Base-by-base conservation (phyloP, 2,329 filamentous ascomycete genomes). In the Akanthomyces lecanii region DNA sequence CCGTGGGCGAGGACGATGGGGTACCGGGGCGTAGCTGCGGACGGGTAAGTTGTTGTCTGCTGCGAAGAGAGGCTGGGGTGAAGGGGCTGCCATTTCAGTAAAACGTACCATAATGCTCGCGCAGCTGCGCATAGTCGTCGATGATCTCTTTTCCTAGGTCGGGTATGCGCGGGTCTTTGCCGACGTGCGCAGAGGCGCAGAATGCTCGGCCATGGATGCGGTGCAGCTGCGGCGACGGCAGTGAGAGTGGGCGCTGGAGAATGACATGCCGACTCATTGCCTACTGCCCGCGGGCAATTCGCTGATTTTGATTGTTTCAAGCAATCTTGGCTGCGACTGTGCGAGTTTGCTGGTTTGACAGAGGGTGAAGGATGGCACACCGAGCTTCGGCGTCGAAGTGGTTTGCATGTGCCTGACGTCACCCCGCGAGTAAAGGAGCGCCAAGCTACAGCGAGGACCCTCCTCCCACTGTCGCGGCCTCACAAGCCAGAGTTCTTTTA, bases 1-100 rank as follows among this genome's bases (percentile, higher is more conserved):
- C 86, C 86, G 69, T 89, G 86, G 59, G 86, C 85, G 40, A 89
- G 82, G 61, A 89, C 85, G 61, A 89, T 82, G 51, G 86, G 85
- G 66, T 87, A 70, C 67, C 82, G 83, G 2, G 86, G 85, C 4
- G 82, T 81, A 47, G 78, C 82, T 85, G 38, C 8, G 23, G 7
- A n/a, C 18, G 10, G 5, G 12, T 61, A 33, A 53, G 57, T 14
- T 30, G 14, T 42, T 52, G 1, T n/a, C 18, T n/a, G 25, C 3
- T 28, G 38, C 38, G 12, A 14, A 16, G 4, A 16, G 36, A 3
- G 36, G 36, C 36, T 11, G 36, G 11, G 36, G 11, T 5, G 3
- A 12, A 38, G 36, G 21, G 21, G 21, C 21, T 38, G 36, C 36
- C 6, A 38, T 5, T 33, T 33, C 33, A 10, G 8, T 10, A 40